Evolutionary conservation across 192 early-diverging fungal genomes (phyloP).

Genomic region (Coemansia sp.): DNA sequence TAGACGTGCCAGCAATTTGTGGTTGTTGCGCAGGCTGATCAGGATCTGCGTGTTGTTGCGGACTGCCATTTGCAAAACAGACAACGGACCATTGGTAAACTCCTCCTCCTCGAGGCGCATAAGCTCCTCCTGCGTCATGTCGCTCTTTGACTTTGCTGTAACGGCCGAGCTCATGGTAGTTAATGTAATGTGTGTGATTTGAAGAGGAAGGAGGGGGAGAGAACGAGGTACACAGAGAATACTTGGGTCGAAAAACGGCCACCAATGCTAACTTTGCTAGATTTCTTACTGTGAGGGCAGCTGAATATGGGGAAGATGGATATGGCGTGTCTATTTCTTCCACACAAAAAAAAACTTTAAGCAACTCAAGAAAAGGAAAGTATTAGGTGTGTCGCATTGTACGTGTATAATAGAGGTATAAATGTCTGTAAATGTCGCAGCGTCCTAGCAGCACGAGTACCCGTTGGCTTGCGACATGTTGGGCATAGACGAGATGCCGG

Average conservation of each 20-base stretch:
- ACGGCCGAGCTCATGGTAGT: constrained; percentile 43
- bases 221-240: not conserved
- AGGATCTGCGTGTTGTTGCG: constrained; percentile 96
- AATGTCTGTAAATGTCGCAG: not conserved
- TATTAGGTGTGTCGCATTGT: not conserved
- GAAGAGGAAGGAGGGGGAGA: not conserved
- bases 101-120: constrained; percentile 86
- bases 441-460: constrained; percentile 36
- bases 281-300: not conserved
- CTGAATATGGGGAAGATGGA: not conserved
- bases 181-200: not conserved
- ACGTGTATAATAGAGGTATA: not conserved
- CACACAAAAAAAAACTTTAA: not conserved
- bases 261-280: not conserved
- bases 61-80: constrained; percentile 89
- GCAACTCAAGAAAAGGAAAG: not conserved
- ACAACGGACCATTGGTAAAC: constrained; percentile 96
- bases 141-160: constrained; percentile 51
- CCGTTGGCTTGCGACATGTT: constrained; percentile 47
- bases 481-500: constrained; percentile 61
- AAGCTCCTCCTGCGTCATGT: constrained; percentile 74
- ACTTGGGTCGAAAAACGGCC: not conserved
- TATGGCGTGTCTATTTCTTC: not conserved
- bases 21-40: constrained; percentile 96
- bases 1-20: constrained; percentile 93